Base-by-base conservation (phyloP, 2,329 filamentous ascomycete species). In the Ophiostoma quercus region DNA sequence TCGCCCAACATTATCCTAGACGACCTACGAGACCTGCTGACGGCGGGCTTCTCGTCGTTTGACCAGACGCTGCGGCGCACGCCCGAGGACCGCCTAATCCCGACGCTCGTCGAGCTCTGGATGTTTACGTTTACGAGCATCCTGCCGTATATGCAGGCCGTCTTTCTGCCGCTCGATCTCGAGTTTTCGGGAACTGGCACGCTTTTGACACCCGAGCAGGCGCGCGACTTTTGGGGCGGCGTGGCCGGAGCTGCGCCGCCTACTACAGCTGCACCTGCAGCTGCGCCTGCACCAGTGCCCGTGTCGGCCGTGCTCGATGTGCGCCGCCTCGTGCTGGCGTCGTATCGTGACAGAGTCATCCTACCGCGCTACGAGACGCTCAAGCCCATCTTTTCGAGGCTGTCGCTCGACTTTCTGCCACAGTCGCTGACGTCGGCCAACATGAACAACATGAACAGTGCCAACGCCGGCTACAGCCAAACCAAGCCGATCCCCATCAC, bases 81-180 rank as follows among this genome's bases (percentile, higher is more conserved):
- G 0, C 85, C 92, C 0, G 94, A 98, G 76, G 94, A 97, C 72
- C 87, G 90, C 43, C 85, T 98, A n/a, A 92, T 98, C 29, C 92
- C 92, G 0, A 88, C 92, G 70, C 83, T 99, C 0, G 94, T 97
- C 2, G 92, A 97, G 77, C 88, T 97, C 76, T 99, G 95, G 95
- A 87, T 96, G 71, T 89, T 95, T 66, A 94, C 95, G 0, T 97
- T 97, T 76, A 94, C 92, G 2, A 91, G 87, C 7, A 92, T 98
- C 51, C 80, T 98, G 5, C 95, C 95, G 0, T 98, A 97, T 76
- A 89, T 99, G 75, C 94, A 98, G 80, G 93, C 94, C 0, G 94
- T 97, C 0, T 97, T 99, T 77, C 82, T 99, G 1, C 95, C 94
- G 0, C 82, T 99, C 0, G 95, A 99, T 76, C 86, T 97, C 12